Base-by-base conservation (phyloP, 2,329 filamentous ascomycete species). In the Ceratocystis harringtonii region DNA sequence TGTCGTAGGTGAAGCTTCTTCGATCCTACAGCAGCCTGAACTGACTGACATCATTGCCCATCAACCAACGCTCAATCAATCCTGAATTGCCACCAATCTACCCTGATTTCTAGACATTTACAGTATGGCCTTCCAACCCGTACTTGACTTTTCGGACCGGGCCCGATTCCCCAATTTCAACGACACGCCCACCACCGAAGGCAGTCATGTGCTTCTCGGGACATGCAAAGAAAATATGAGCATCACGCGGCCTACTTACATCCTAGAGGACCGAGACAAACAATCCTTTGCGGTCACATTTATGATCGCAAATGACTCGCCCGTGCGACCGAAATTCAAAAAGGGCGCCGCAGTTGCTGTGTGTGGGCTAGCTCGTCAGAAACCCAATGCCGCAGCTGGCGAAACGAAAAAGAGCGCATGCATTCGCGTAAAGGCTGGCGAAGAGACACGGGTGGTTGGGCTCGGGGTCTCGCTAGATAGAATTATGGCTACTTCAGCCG, bases 171-270 rank as follows among this genome's bases (percentile, higher is more conserved):
- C 75, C 10, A 68, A 72, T 15, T 76, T 76, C 62, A 44, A 62
- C 66, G 67, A 70, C 65, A 69, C 75, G 60, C 75, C 74, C 32
- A 65, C 64, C 3, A 41, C 65, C 41, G 61, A 64, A 36, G 45
- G 61, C 25, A n/a, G 60, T 61, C 52, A 65, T 61, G 58, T 48
- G 62, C 58, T 69, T 62, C 72, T 80, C 12, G 78, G 76, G 48
- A 75, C 79, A 65, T 72, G 80, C 65, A 76, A 76, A 67, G 74
- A 79, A 68, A 74, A 79, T 71, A 77, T 76, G 71, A 77, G 78
- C 50, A 78, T 81, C 69, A 80, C 74, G 22, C 77, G 79, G 68
- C 78, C 79, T 5, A 81, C 79, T 3, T 74, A 80, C 1, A 76
- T 80, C 63, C 74, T 75, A 19, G 71, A 72, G 43, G 79, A 81